Base-by-base conservation (phyloP, 2,329 filamentous ascomycete genomes). In the Emmonsiellopsis sp. region DNA sequence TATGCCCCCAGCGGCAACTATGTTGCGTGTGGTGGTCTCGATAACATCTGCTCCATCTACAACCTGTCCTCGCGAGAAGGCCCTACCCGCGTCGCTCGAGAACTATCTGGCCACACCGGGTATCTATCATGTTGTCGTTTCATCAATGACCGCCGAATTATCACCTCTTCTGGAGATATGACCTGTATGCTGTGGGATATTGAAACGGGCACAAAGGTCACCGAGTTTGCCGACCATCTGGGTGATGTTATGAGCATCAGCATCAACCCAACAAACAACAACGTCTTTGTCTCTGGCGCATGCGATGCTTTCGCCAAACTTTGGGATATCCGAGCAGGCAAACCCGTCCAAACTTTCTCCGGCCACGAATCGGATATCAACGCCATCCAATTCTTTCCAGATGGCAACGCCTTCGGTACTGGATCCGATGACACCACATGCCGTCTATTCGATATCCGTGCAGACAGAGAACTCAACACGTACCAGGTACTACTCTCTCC, bases 121-220 rank as follows among this genome's bases (percentile, higher is more conserved):
- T 98, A 98, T 67, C 83, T 98, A 44, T 95, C 90, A 20, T 98
- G 93, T 86, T 97, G 93, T 72, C 87, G 93, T 60, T 98, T 98
- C 73, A 95, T 97, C 78, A 97, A 95, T 71, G 93, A 98, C 76
- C 86, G 93, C 67, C 90, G 89, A 68, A 97, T 98, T 66, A 83
- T 98, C 60, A 98, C 93, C 56, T 97, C 93, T 0, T 98, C 93
- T 2, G 93, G 93, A 59, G 93, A 98, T 70, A 98, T 98, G 93
- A 98, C 93, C 51, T 98, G 93, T 73, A 96, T 97, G 86, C 88
- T 97, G 68, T 98, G 93, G 93, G 93, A 98, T 76, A 92, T 98
- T 60, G 93, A 98, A 75, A 95, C 92, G 0, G 93, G 93, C 54
- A 89, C 91, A 61, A 96, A 96, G 77, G 87, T 95, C 42, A 95